Conservation (phyloP, 768 basidiomycete species). For the Pleurotus giganteus region DNA sequence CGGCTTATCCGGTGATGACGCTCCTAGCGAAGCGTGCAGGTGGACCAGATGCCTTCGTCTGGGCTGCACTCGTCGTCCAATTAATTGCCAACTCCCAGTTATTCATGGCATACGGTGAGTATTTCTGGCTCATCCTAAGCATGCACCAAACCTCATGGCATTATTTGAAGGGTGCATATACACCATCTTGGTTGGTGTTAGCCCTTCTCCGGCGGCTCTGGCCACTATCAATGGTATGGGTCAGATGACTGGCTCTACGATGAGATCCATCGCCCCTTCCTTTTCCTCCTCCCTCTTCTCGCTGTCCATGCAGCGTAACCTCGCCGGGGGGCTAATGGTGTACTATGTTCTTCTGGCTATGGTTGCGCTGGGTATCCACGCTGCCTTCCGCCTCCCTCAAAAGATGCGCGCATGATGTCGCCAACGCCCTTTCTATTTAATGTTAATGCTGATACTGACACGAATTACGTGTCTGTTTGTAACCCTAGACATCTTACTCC, state of each 20-base stretch:
- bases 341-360: slow-evolving; percentile 8
- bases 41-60: slow-evolving; percentile 13
- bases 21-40: slow-evolving; percentile 15
- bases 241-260: slow-evolving; percentile 21
- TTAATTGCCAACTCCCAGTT: slow-evolving; percentile 13
- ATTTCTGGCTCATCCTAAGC: neutral
- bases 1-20: slow-evolving; percentile 16
- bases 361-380: neutral
- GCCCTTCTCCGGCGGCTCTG: slow-evolving; percentile 18
- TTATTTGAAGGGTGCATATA: slow-evolving; percentile 18
- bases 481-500: too few species aligned
- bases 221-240: slow-evolving; percentile 27
- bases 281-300: slow-evolving; percentile 23
- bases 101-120: slow-evolving; percentile 17
- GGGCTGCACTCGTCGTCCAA: slow-evolving; percentile 17
- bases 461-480: neutral
- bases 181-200: slow-evolving; percentile 20
- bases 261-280: slow-evolving; percentile 21
- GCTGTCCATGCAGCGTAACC: slow-evolving; percentile 21
- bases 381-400: neutral
- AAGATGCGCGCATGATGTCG: neutral
- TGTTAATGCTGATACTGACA: neutral
- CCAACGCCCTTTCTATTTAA: neutral
- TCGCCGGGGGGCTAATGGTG: slow-evolving; percentile 21
- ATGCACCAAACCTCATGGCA: neutral